Conservation (phyloP, 2,329 filamentous ascomycete species). For the Ceratocystis eucalypticola region DNA sequence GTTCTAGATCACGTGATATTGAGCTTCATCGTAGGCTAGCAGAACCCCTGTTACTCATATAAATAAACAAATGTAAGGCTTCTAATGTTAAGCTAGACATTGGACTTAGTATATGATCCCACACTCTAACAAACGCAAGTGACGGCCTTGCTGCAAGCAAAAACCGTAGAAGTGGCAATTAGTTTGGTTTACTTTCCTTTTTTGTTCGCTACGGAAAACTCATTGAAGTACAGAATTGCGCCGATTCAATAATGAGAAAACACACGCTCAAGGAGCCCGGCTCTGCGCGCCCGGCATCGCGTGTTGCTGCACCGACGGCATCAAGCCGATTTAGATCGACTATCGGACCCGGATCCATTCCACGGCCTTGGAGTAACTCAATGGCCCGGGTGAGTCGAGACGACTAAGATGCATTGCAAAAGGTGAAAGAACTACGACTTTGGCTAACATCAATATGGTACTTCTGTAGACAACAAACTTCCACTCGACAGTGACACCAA, state of each 20-base stretch:
- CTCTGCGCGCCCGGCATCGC: conserved; percentile 17
- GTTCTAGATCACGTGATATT: background rate
- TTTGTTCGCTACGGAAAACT: background rate
- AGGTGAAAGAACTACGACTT: conserved; percentile 21
- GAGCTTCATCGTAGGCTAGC: background rate
- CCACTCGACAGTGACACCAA: conserved; percentile 26
- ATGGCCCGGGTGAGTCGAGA: conserved; percentile 11
- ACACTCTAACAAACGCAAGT: too few species aligned
- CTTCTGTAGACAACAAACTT: conserved; percentile 11
- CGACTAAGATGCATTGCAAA: background rate
- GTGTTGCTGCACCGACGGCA: conserved; percentile 15
- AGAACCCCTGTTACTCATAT: background rate
- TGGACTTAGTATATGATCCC: too few species aligned
- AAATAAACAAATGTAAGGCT: conserved; percentile 1
- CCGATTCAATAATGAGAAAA: conserved; percentile 11
- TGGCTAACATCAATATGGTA: conserved; percentile 23
- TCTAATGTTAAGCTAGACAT: background rate
- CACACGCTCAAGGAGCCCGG: conserved; percentile 14
- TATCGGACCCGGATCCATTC: conserved; percentile 14
- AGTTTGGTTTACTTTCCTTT: background rate
- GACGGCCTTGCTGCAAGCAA: too few species aligned
- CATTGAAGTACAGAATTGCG: background rate
- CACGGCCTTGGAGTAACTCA: conserved; percentile 12
- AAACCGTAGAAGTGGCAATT: too few species aligned
- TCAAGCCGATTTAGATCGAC: conserved; percentile 14